Base-by-base conservation (phyloP, 1,284 basidiomycete species). In the Ustilago sp. region DNA sequence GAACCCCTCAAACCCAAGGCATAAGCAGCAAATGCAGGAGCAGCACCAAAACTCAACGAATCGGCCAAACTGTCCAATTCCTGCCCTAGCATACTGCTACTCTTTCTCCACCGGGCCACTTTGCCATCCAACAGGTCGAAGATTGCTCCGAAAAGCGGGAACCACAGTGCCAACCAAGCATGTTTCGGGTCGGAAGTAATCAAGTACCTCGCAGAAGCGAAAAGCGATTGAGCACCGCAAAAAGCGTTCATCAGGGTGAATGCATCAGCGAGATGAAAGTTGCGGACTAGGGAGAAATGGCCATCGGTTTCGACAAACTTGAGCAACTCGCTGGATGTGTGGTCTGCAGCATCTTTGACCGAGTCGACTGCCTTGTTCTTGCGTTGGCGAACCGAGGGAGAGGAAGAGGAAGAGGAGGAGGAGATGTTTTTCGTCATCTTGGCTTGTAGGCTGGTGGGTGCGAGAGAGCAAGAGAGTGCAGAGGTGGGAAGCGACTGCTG, bases 161-260 rank as follows among this genome's bases (percentile, higher is more conserved):
- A 91, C 62, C 90, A 88, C 70, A 97, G 91, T 7, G 95, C 97
- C 59, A 91, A 90, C 87, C 87, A 87, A 15, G 80, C 79, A 55
- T 84, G 81, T 69, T 90, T 89, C 6, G 84, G 84, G 86, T 99
- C 94, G 77, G 92, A 91, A 34, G 93, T 93, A 61, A 93, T 83
- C 75, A 96, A 89, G 87, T 96, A 96, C 68, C 92, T 91, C 45
- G 93, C 94, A 8, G 94, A 95, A 41, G 93, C 95, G 86, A 96
- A 96, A 77, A 99, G 90, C 47, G 95, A 98, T 81, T 98, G 92
- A 15, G 94, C 94, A 67, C 97, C 97, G 87, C 97, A 99, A 86
- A 99, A 93, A 47, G 97, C 97, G 86, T 99, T 99, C 92, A 97
- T 96, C 78, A 99, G 94, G n/a, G 96, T 99, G 83, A 99, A 94